A percentile compares a stretch with the other conserved stretches of the same genome.
Evolutionary conservation across 306 rosid genomes (phyloP).

Genomic region (Trifolium fragiferum): DNA sequence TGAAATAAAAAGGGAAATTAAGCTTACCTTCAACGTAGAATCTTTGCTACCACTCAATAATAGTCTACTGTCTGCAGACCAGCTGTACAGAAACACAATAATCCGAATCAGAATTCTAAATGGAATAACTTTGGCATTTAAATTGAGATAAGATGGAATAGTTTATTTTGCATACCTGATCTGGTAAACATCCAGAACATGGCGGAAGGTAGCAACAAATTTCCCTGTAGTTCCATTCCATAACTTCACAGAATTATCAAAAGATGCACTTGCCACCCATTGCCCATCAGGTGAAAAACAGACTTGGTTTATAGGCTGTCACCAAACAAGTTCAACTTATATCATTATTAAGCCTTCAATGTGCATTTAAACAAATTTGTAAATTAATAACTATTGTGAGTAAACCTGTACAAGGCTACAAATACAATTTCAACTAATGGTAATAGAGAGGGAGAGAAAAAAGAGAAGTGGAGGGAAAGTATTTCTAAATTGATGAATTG

Average conservation of each 20-base stretch:
- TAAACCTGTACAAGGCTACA: background rate
- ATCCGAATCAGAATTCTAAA: constrained; percentile 34
- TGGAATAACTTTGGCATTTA: background rate
- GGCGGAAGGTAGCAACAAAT: constrained; percentile 78
- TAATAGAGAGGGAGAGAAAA: background rate
- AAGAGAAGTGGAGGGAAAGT: background rate
- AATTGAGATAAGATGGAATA: constrained; percentile 24
- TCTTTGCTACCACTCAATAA: constrained; percentile 89
- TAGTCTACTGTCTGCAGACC: constrained; percentile 95
- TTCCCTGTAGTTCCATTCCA: constrained; percentile 83
- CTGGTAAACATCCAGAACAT: constrained; percentile 86
- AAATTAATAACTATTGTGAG: background rate
- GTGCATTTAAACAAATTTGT: background rate
- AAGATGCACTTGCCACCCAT: constrained; percentile 94
- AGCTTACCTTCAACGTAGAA: constrained; percentile 78
- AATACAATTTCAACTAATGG: constrained; percentile 16
- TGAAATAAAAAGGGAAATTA: background rate
- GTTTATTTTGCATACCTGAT: constrained; percentile 56
- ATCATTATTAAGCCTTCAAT: constrained; percentile 17
- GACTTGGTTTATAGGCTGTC: constrained; percentile 83
- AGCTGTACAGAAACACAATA: constrained; percentile 57
- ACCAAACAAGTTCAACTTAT: constrained; percentile 30
- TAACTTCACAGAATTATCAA: constrained; percentile 84
- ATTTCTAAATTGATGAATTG: no score
- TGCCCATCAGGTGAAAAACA: constrained; percentile 94